These are phyloP conservation scores for Nephelium lappaceum DNA, from an alignment of 345 rosid species.

Conservation along the genomic window DNA sequence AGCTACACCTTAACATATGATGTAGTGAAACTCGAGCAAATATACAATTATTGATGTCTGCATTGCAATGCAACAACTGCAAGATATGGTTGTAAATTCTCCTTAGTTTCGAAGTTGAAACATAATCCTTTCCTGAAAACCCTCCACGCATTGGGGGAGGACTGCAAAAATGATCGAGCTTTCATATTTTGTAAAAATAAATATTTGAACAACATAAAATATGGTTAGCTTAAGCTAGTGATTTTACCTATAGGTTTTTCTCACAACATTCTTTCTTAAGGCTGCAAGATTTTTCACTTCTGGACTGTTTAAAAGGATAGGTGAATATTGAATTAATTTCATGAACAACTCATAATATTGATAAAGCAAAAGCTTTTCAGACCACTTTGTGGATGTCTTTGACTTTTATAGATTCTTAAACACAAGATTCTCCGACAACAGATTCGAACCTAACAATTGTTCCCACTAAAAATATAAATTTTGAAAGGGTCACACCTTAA, in stretches of 20 bases:
- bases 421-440: background rate
- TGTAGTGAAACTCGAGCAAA: background rate
- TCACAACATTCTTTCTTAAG: constrained; percentile 59
- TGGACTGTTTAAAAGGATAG: constrained; percentile 49
- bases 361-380: background rate
- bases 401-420: background rate
- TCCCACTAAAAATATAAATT: background rate
- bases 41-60: background rate
- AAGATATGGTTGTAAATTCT: constrained; percentile 18
- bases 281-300: constrained; percentile 81
- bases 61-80: background rate
- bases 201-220: background rate
- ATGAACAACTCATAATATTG: background rate
- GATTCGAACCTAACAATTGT: background rate
- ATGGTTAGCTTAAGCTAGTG: background rate
- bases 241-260: constrained; percentile 57
- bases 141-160: constrained; percentile 25
- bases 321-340: background rate
- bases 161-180: constrained; percentile 19
- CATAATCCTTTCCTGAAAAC: constrained; percentile 18
- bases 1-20: background rate
- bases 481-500: background rate
- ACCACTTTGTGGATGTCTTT: background rate
- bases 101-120: constrained; percentile 42
- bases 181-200: background rate